Conservation (phyloP, 257 asterid genomes). For the Jaltomata sinuosa region DNA sequence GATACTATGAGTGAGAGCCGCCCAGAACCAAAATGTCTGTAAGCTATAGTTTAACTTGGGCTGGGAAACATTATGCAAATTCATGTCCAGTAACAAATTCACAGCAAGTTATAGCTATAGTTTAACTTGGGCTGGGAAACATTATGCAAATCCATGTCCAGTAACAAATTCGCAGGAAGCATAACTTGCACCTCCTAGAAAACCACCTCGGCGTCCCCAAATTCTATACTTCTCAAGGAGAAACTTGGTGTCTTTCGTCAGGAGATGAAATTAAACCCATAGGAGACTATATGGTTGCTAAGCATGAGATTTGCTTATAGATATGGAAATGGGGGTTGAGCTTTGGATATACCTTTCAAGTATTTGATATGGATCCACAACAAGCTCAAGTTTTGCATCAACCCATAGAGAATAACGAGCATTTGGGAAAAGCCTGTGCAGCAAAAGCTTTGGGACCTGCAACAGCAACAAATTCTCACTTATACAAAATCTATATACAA, state of each 20-base stretch:
- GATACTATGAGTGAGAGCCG: neutral
- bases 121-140: neutral
- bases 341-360: slow-evolving; percentile 62
- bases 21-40: neutral
- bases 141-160: neutral
- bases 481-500: neutral
- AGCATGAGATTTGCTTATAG: neutral
- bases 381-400: slow-evolving; percentile 91
- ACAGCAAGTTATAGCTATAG: too few species aligned
- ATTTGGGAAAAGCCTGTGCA: slow-evolving; percentile 82
- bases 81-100: neutral
- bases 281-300: neutral
- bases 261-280: neutral
- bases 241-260: neutral
- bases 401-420: slow-evolving; percentile 85
- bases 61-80: neutral
- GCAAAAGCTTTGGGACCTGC: slow-evolving; percentile 87
- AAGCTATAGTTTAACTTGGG: neutral
- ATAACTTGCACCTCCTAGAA: neutral
- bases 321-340: neutral
- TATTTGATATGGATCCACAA: slow-evolving; percentile 82
- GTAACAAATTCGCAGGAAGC: neutral
- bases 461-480: slow-evolving; percentile 1
- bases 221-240: neutral
- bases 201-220: neutral